Base-by-base conservation (phyloP, 1,139 yeast species). In the Protomyces pachydermus region DNA sequence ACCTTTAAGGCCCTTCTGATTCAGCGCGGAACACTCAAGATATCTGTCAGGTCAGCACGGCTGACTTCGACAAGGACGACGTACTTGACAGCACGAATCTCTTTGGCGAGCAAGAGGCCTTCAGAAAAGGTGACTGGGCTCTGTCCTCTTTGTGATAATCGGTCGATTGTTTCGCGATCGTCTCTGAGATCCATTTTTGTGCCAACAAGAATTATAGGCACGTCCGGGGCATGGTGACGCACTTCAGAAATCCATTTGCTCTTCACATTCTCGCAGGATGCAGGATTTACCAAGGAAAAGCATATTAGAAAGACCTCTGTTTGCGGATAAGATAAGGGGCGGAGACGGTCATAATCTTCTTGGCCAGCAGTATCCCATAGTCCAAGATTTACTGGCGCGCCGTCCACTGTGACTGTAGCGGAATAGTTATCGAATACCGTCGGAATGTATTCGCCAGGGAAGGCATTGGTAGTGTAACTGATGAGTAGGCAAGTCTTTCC, bases 291-390 rank as follows among this genome's bases (percentile, higher is more conserved):
- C 10, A 91, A 85, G 14, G 96, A 87, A 76, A 91, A 91, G 76
- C 97, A 91, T 68, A 90, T 84, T 67, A 91, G 77, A 73, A 91
- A 91, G 54, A 91, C 87, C 71, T 90, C 96, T 0, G 97, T 90
- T 72, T 91, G 96, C 1, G 97, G 97, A 73, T 91, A 91, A 20
- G 95, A 87, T 68, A 91, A 79, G 3, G 97, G 97, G 76, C 97
- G 82, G 73, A 91, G 80, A 68, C 97, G 81, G 75, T 91, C 97
- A 75, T 91, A 91, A 74, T 91, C 97, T 72, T 88, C 88, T 76
- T 91, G 97, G 35, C 97, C 97, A 8, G 97, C 97, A n/a, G 97
- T 91, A 81, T 91, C 97, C 96, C 97, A 91, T 62, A 91, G 80
- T 28, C 95, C 96, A 61, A 91, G 79, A 35, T 45, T 60, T 16